These are phyloP conservation scores for Colletotrichum plurivorum DNA, from an alignment of 2,329 filamentous ascomycete species.

Conservation along the genomic window DNA sequence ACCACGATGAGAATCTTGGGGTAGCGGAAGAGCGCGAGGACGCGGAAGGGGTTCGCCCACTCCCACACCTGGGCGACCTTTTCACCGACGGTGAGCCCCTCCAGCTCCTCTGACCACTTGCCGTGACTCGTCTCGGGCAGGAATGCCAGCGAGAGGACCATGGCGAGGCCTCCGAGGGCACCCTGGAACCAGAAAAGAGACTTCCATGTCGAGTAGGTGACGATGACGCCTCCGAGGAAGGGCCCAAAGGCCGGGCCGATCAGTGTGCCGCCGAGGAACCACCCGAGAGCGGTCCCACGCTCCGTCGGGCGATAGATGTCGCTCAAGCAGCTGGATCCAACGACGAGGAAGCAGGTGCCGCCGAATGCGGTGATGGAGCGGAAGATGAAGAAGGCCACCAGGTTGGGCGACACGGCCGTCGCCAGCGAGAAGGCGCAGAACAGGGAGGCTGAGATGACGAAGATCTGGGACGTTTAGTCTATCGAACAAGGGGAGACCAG, in stretches of 20 bases:
- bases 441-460: conserved; percentile 51
- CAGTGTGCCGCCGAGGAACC: conserved; percentile 76
- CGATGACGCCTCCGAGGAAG: conserved; percentile 78
- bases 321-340: conserved; percentile 74
- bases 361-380: conserved; percentile 79
- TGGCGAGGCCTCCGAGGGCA: conserved; percentile 70
- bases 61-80: conserved; percentile 54
- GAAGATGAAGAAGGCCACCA: conserved; percentile 77
- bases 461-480: conserved; percentile 39
- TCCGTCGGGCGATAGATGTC: conserved; percentile 73
- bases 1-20: conserved; percentile 73
- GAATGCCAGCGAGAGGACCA: conserved; percentile 69
- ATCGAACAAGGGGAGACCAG: not conserved
- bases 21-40: conserved; percentile 74
- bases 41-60: conserved; percentile 77
- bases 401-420: conserved; percentile 76
- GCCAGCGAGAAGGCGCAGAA: conserved; percentile 77
- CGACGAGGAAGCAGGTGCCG: conserved; percentile 77
- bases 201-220: conserved; percentile 76
- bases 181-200: conserved; percentile 81
- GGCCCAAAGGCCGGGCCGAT: conserved; percentile 75
- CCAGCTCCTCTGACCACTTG: conserved; percentile 73
- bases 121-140: conserved; percentile 79
- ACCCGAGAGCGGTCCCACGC: conserved; percentile 75
- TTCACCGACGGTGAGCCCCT: conserved; percentile 62